Evolutionary conservation across 805 yeast species (phyloP).

Genomic region (Candida boidinii): DNA sequence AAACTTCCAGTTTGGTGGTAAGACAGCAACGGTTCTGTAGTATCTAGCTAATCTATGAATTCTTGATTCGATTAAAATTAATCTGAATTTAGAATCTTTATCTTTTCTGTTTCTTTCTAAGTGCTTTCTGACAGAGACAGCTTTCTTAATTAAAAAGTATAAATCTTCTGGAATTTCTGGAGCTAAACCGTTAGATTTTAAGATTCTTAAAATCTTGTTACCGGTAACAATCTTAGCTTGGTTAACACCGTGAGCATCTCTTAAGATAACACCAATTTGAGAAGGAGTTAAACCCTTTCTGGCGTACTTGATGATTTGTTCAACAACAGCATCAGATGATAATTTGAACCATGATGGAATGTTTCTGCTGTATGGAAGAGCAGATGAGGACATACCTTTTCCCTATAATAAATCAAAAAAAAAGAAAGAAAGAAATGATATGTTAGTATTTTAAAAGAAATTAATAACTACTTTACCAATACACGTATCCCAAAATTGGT

Average conservation of each 20-base stretch:
- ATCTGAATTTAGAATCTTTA: slow-evolving; percentile 99
- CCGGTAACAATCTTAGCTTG: slow-evolving; percentile 97
- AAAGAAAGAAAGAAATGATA: slow-evolving; percentile 8
- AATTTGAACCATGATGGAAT: slow-evolving; percentile 99
- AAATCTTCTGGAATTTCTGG: slow-evolving; percentile 99
- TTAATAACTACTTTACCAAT: slow-evolving; percentile 21
- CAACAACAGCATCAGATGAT: slow-evolving; percentile 90
- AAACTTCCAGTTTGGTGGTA: slow-evolving; percentile 99
- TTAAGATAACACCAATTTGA: slow-evolving; percentile 97
- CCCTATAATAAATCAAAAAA: slow-evolving; percentile 46
- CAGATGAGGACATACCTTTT: slow-evolving; percentile 98
- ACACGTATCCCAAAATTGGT: slow-evolving; percentile 36
- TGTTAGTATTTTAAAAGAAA: slow-evolving; percentile 30
- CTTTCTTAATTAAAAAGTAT: slow-evolving; percentile 98
- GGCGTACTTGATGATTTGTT: slow-evolving; percentile 98
- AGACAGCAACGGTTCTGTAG: slow-evolving; percentile 99
- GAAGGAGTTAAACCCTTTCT: slow-evolving; percentile 99
- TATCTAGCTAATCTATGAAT: slow-evolving; percentile 99
- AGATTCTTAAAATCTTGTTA: slow-evolving; percentile 98
- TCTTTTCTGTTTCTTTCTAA: slow-evolving; percentile 99
- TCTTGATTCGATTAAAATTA: slow-evolving; percentile 99
- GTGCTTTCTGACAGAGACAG: slow-evolving; percentile 99
- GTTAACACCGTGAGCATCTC: slow-evolving; percentile 99
- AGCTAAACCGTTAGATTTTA: slow-evolving; percentile 99
- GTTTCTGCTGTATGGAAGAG: slow-evolving; percentile 98